A percentile compares a stretch with the other conserved stretches of the same genome.
phyloP scores from a whole-genome alignment of 495 filamentous ascomycete genomes.

The Elaphomyces granulatus region DNA sequence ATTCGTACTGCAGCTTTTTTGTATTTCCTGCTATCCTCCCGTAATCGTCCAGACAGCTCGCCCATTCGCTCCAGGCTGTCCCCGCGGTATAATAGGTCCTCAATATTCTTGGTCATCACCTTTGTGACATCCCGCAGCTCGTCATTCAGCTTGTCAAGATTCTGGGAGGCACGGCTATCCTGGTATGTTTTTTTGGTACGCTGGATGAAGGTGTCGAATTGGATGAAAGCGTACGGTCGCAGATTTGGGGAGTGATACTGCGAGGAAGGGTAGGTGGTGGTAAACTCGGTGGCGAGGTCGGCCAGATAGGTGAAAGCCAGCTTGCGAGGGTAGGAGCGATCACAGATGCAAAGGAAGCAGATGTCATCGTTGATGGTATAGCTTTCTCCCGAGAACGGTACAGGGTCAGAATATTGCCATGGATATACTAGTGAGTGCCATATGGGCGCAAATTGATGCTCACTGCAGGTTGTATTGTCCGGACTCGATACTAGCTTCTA shows the following conservation, averaged over 20 bases:
- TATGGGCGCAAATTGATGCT: slow-evolving; percentile 14
- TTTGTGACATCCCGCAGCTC: slow-evolving; percentile 96
- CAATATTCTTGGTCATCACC: slow-evolving; percentile 99
- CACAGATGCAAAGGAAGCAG: slow-evolving; percentile 86
- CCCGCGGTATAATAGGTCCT: slow-evolving; percentile 89
- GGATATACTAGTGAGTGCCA: too few species aligned
- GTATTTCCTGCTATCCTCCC: slow-evolving; percentile 92
- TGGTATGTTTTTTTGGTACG: slow-evolving; percentile 90
- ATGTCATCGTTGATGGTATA: slow-evolving; percentile 73
- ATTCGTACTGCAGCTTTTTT: slow-evolving; percentile 83
- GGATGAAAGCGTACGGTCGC: slow-evolving; percentile 89
- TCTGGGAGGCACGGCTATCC: slow-evolving; percentile 72
- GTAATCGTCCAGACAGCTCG: slow-evolving; percentile 70
- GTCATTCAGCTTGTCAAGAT: slow-evolving; percentile 82
- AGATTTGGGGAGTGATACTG: slow-evolving; percentile 61
- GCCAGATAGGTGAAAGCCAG: slow-evolving; percentile 97
- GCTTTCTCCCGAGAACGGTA: slow-evolving; percentile 34
- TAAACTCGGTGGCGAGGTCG: slow-evolving; percentile 83
- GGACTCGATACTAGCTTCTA: slow-evolving; percentile 83
- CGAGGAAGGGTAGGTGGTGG: slow-evolving; percentile 57
- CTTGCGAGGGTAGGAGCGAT: slow-evolving; percentile 89
- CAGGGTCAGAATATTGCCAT: too few species aligned
- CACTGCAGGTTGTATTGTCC: slow-evolving; percentile 80
- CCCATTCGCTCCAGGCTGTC: slow-evolving; percentile 96
- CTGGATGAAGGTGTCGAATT: slow-evolving; percentile 95